Evolutionary conservation across 441 rosid species (phyloP), one percentile per base, ranked within the genome.

Genomic region (Erysimum cheiri): DNA sequence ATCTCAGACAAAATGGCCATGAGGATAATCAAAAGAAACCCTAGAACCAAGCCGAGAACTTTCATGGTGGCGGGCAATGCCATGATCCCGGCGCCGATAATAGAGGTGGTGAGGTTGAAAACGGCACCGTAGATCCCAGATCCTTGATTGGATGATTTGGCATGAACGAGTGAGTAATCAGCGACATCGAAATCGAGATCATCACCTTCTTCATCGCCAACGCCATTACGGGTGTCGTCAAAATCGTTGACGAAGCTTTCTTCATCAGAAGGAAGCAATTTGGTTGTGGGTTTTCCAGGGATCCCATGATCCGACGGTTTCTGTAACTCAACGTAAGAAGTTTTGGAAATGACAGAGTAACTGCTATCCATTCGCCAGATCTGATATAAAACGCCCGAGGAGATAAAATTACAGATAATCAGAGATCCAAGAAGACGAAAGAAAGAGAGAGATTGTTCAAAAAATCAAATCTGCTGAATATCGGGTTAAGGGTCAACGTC

Each of bases 21-120:
- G 35, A 95, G 26, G 49, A 95, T 13, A 11, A 95, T 92, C 78
- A 95, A 63, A 29, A 88, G 9, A 57, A 84, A 26, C 61, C 98
- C 98, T n/a, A 87, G 71, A 65, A 82, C 61, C 84, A 95, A 60
- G 43, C 99, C 98, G 26, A 95, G 91, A 73, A 95, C 93, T 80
- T 95, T 92, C 96, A 95, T 90, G 9, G 96, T 85, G 22, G 98
- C 98, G 3, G 99, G 99, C 74, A 95, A 82, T 72, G 99, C 97
- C 99, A 94, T 94, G 58, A 94, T 92, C 49, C 99, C 99, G 12
- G 99, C 99, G 17, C 99, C 99, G 72, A 95, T 87, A 69, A 95
- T 78, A 0, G 99, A 59, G 3, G 99, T 95, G 49, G 99, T 80
- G 60, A 95, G 92, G 62, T 95, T 95, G 56, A 92, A 95, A 70